Percentiles rank a stretch among this genome's conserved stretches.
Conservation (phyloP, 2,329 filamentous ascomycete genomes). For the Aspergillus clavatus region DNA sequence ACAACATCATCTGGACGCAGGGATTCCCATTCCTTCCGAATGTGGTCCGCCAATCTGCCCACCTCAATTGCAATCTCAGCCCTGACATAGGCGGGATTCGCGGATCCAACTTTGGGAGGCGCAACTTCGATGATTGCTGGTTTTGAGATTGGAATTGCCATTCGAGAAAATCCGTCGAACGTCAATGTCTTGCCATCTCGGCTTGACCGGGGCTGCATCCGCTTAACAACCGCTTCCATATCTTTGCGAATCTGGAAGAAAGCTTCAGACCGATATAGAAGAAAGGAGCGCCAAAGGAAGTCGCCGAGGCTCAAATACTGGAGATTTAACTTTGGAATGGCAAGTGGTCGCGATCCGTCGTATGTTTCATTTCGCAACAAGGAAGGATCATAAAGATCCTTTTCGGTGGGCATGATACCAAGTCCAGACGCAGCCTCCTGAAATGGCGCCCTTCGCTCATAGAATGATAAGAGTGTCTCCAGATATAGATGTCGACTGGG, state of each 20-base stretch:
- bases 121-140: conserved; percentile 82
- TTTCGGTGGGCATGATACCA: conserved; percentile 77
- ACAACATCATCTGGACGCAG: conserved; percentile 83
- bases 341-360: conserved; percentile 78
- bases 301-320: conserved; percentile 94
- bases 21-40: conserved; percentile 84
- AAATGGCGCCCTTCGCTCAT: conserved; percentile 75
- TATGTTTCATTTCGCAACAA: conserved; percentile 80
- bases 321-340: conserved; percentile 88
- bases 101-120: conserved; percentile 75
- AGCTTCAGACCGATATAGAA: conserved; percentile 82
- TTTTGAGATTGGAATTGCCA: conserved; percentile 83
- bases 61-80: conserved; percentile 84
- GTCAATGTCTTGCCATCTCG: conserved; percentile 59
- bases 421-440: conserved; percentile 70
- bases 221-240: conserved; percentile 74
- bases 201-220: conserved; percentile 65
- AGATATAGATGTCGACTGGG: conserved; percentile 46
- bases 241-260: conserved; percentile 94
- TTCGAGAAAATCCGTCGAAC: conserved; percentile 82
- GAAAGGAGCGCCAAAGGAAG: conserved; percentile 91
- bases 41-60: conserved; percentile 66
- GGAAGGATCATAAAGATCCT: conserved; percentile 68
- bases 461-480: conserved; percentile 68
- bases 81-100: conserved; percentile 75